Evolutionary conservation across 2,329 filamentous ascomycete species (phyloP).

Genomic region (Moelleriella libera): DNA sequence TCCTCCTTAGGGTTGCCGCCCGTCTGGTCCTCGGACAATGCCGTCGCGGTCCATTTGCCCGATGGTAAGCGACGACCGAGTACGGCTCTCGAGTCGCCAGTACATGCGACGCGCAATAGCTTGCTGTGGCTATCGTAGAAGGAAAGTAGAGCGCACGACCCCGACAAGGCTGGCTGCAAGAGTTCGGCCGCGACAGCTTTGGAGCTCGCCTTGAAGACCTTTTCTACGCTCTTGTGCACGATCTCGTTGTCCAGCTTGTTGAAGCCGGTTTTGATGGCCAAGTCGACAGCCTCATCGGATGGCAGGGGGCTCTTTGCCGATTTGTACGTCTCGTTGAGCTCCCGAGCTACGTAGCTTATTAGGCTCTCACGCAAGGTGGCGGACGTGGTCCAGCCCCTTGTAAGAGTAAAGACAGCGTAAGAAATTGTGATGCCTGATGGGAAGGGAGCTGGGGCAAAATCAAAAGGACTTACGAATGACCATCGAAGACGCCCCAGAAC

Average conservation of each 20-base stretch:
- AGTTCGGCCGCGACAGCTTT: slow-evolving; percentile 86
- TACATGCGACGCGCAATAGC: slow-evolving; percentile 84
- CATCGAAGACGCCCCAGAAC: slow-evolving; percentile 99
- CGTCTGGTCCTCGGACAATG: slow-evolving; percentile 87
- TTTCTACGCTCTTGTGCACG: slow-evolving; percentile 81
- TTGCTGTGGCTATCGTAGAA: slow-evolving; percentile 89
- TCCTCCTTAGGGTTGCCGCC: slow-evolving; percentile 78
- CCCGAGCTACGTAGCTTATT: slow-evolving; percentile 83
- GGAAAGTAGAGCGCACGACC: slow-evolving; percentile 90
- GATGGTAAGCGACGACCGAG: slow-evolving; percentile 63
- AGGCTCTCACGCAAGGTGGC: slow-evolving; percentile 86
- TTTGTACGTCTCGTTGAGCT: slow-evolving; percentile 87
- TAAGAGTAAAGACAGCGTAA: neutral
- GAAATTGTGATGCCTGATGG: neutral
- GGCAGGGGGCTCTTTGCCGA: slow-evolving; percentile 50
- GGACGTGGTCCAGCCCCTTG: slow-evolving; percentile 91
- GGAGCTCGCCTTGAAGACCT: slow-evolving; percentile 76
- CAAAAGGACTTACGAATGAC: slow-evolving; percentile 58
- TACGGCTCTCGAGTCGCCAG: slow-evolving; percentile 90
- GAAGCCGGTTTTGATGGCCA: slow-evolving; percentile 87
- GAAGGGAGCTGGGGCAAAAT: neutral
- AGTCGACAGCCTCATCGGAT: slow-evolving; percentile 66
- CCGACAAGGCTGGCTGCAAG: slow-evolving; percentile 82
- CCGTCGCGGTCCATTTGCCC: slow-evolving; percentile 86
- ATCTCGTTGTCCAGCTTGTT: slow-evolving; percentile 84